Percentiles rank a stretch among this genome's conserved stretches.
These are phyloP conservation scores for Naganishia sp. DNA, from an alignment of 1,284 basidiomycete species.

Conservation along the genomic window DNA sequence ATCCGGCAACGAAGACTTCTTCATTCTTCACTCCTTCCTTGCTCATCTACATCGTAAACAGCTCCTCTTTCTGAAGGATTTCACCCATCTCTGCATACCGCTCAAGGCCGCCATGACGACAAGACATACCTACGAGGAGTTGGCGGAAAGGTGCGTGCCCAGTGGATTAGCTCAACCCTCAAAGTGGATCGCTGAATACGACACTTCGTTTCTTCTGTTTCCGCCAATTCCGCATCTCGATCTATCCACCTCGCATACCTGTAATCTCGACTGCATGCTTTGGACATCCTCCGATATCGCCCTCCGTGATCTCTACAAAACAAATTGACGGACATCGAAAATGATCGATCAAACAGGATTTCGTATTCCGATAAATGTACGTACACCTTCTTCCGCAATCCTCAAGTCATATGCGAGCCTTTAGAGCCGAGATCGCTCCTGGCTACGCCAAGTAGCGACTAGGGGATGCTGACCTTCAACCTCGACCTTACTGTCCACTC, in stretches of 20 bases:
- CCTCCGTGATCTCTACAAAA: neutral
- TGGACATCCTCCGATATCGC: neutral
- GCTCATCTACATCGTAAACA: neutral
- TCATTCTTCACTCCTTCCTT: no score
- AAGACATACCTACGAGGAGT: constrained; percentile 47
- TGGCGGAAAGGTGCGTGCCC: constrained; percentile 48
- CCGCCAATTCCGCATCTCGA: neutral
- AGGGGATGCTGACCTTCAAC: constrained; percentile 4
- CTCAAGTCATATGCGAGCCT: neutral
- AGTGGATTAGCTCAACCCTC: neutral
- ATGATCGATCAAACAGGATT: constrained; percentile 40
- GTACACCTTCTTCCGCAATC: neutral
- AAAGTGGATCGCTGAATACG: no score
- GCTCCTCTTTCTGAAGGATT: neutral
- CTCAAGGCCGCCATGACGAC: constrained; percentile 13
- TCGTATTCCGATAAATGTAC: constrained; percentile 48
- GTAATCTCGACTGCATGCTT: no score
- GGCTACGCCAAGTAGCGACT: constrained; percentile 29
- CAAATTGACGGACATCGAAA: constrained; percentile 24
- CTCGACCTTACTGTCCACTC: constrained; percentile 36
- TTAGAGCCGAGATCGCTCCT: no score
- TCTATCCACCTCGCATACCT: neutral
- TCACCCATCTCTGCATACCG: neutral
- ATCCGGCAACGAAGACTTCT: neutral
- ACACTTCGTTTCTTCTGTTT: neutral